Conservation (phyloP, 2,329 filamentous ascomycete genomes). For the Clonostachys rhizophaga region DNA sequence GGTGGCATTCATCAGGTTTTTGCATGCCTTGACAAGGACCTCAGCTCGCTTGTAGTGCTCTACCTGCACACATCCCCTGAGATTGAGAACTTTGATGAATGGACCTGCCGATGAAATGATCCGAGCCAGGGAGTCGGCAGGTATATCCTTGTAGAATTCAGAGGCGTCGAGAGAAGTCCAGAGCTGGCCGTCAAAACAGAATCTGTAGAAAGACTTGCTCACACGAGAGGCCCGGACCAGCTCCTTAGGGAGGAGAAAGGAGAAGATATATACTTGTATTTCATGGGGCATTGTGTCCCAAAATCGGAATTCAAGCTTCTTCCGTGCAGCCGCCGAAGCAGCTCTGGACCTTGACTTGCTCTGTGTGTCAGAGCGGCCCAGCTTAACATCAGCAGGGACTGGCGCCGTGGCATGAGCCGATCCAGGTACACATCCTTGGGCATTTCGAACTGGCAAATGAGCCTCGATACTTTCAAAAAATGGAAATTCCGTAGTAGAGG, state of each 20-base stretch:
- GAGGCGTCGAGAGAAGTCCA: conserved; percentile 84
- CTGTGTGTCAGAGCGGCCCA: conserved; percentile 22
- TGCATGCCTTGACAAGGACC: conserved; percentile 76
- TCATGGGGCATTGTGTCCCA: conserved; percentile 82
- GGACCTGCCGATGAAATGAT: conserved; percentile 83
- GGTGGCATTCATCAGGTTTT: conserved; percentile 81
- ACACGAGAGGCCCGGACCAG: conserved; percentile 74
- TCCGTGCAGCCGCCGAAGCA: conserved; percentile 11
- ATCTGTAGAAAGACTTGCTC: conserved; percentile 71
- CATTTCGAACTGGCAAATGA: conserved; percentile 48
- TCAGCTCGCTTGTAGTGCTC: conserved; percentile 75
- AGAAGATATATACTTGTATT: conserved; percentile 72
- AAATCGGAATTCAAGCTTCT: conserved; percentile 50
- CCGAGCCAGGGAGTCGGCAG: conserved; percentile 75
- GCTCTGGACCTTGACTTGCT: conserved; percentile 10
- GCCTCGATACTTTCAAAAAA: conserved; percentile 34
- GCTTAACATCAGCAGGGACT: conserved; percentile 59
- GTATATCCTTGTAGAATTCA: conserved; percentile 83
- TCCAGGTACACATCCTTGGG: conserved; percentile 40
- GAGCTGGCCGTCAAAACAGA: conserved; percentile 92
- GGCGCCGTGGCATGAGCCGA: conserved; percentile 45
- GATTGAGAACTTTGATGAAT: conserved; percentile 85
- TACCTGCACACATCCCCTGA: conserved; percentile 87
- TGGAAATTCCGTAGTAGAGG: conserved; percentile 34
- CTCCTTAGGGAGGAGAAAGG: conserved; percentile 73